Percentiles rank a stretch among this genome's conserved stretches.
Evolutionary conservation across 2,329 filamentous ascomycete species (phyloP).

Genomic region (Aspergillus japonicus): DNA sequence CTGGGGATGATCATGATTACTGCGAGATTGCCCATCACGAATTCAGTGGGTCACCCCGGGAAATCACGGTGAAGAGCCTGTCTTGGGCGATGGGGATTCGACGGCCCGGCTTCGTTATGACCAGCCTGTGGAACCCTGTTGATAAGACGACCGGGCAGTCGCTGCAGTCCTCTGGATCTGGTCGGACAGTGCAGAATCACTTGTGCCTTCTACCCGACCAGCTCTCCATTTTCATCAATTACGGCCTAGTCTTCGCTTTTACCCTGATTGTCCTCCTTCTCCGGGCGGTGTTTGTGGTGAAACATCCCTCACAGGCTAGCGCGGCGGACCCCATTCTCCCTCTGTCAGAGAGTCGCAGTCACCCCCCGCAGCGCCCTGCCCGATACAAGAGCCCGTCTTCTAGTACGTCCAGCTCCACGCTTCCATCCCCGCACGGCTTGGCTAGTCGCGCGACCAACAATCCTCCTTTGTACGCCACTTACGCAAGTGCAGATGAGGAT

Average conservation of each 20-base stretch:
- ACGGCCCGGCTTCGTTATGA: conserved; percentile 79
- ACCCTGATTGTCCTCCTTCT: conserved; percentile 51
- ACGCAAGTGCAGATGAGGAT: conserved; percentile 26
- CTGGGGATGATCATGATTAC: conserved; percentile 97
- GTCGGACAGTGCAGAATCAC: conserved; percentile 74
- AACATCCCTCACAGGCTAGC: conserved; percentile 21
- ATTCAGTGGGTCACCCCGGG: conserved; percentile 61
- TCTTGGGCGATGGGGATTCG: conserved; percentile 96
- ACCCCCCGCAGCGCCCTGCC: conserved; percentile 23
- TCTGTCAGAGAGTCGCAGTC: conserved; percentile 28
- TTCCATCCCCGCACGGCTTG: conserved; percentile 28
- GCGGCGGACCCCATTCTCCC: conserved; percentile 27
- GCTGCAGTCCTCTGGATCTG: conserved; percentile 19
- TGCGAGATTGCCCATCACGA: conserved; percentile 81
- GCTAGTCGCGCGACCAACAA: conserved; percentile 28
- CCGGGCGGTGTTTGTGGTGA: conserved; percentile 40
- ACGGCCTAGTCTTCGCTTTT: conserved; percentile 62
- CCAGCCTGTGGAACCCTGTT: conserved; percentile 90
- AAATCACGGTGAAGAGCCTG: conserved; percentile 94
- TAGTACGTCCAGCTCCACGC: conserved; percentile 34
- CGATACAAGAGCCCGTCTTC: conserved; percentile 25
- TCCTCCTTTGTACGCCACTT: conserved; percentile 22
- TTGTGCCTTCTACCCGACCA: conserved; percentile 90
- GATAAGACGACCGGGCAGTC: conserved; percentile 51
- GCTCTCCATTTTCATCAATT: conserved; percentile 77